phyloP scores from a whole-genome alignment of 2,329 filamentous ascomycete species.

The Stenocarpella maydis region DNA sequence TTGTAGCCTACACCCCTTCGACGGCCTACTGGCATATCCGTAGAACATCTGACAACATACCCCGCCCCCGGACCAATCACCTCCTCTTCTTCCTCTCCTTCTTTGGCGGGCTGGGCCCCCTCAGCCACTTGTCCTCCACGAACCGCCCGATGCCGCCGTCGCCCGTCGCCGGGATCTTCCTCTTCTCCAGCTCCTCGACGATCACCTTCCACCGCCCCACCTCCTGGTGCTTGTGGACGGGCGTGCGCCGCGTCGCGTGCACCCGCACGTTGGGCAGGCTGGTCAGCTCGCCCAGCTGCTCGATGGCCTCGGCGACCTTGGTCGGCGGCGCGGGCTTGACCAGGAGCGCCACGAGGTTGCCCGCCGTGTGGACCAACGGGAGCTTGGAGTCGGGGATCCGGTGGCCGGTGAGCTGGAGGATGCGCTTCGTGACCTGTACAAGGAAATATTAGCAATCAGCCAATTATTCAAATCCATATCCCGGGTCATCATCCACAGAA shows the following conservation, averaged over 20 bases:
- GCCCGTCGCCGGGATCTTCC: conserved; percentile 45
- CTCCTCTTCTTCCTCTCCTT: conserved; percentile 34
- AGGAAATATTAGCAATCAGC: conserved; percentile 33
- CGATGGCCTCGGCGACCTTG: conserved; percentile 71
- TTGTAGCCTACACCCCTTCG: not conserved
- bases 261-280: conserved; percentile 76
- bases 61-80: not conserved
- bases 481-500: not conserved
- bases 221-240: conserved; percentile 55
- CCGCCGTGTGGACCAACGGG: conserved; percentile 60
- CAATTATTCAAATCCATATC: not conserved
- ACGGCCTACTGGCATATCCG: not conserved
- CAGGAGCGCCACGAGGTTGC: conserved; percentile 62
- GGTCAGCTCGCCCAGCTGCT: conserved; percentile 54
- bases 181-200: conserved; percentile 45
- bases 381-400: conserved; percentile 77
- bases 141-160: conserved; percentile 41
- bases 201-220: conserved; percentile 51
- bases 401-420: conserved; percentile 82
- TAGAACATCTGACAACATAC: not conserved
- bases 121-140: conserved; percentile 42
- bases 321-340: conserved; percentile 62
- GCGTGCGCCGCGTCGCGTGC: conserved; percentile 69
- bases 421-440: conserved; percentile 77
- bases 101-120: conserved; percentile 34